Evolutionary conservation across 1,139 yeast genomes (phyloP), one percentile per base, ranked within the genome.

Genomic region (Yamadazyma diospyri): DNA sequence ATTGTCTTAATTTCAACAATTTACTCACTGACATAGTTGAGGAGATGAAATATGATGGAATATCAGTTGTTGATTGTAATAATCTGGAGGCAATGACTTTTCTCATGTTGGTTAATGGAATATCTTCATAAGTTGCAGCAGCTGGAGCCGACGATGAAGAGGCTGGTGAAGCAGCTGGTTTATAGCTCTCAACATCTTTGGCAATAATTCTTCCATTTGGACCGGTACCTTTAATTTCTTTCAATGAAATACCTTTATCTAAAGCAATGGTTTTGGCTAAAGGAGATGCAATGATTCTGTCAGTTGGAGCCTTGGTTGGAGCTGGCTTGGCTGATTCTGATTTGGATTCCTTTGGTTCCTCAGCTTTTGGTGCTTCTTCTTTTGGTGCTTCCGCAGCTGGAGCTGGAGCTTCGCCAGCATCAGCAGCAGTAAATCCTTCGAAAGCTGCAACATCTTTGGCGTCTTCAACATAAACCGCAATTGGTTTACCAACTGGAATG

Each of bases 401-500:
- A 39, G 69, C 57, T 30, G 69, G 69, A 22, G 69, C 65, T 29
- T 69, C 78, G 35, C 85, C 84, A 29, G 94, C 95, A 55, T 87
- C 97, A 30, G 77, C 89, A 35, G 79, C 74, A 37, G 94, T 81
- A 71, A 88, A 92, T 50, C 74, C 78, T 50, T 78, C 84, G 56
- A 92, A 92, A 17, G 97, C 97, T 25, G 81, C 71, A 39, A 92
- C 96, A 53, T 86, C 95, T 30, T 53, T 78, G 41, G 76, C 74
- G 23, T 88, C 87, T 65, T 92, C 97, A 35, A 92, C 98, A 57
- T 84, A 89, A 29, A 92, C 96, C 43, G 96, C 98, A 60, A 94
- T 85, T 54, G 98, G 97, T 64, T 81, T 78, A 50, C 95, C 95
- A 35, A 92, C 95, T 32, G 94, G 88, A 37, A 94, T 70, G 52